Evolutionary conservation across 1,284 basidiomycete species (phyloP).

Genomic region (Polyporus tsugae): DNA sequence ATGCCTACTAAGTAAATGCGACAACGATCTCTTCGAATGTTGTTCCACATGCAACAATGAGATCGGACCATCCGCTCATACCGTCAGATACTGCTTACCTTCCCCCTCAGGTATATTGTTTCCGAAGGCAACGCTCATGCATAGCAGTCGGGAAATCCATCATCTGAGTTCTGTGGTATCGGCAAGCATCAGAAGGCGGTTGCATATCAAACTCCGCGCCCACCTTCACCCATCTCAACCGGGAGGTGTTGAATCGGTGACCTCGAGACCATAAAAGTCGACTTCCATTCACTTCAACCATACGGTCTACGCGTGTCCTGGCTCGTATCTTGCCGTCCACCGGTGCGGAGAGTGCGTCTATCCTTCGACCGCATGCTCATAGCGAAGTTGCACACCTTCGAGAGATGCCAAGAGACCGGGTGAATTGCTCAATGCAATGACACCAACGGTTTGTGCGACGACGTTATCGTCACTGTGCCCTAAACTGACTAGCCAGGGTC

Average conservation of each 20-base stretch:
- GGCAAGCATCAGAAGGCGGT: background rate
- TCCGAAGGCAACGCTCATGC: background rate
- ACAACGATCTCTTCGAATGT: background rate
- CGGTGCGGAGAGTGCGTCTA: background rate
- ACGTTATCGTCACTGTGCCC: background rate
- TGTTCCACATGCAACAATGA: conserved; percentile 3
- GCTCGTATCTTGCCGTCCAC: background rate
- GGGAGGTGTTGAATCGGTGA: background rate
- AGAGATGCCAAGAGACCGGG: background rate
- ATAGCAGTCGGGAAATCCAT: background rate
- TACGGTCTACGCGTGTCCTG: background rate
- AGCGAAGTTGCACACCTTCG: background rate
- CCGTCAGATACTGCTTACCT: background rate
- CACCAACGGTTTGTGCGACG: background rate
- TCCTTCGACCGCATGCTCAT: background rate
- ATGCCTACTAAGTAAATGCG: background rate
- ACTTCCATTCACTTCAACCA: background rate
- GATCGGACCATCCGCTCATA: background rate
- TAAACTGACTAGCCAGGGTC: background rate
- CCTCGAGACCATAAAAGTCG: background rate
- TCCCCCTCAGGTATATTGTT: background rate
- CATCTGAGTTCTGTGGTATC: background rate
- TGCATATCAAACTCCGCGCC: background rate
- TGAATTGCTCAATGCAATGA: background rate
- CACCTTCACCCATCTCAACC: background rate